Evolutionary conservation across 805 yeast genomes (phyloP).

Genomic region (Priceomyces medius): DNA sequence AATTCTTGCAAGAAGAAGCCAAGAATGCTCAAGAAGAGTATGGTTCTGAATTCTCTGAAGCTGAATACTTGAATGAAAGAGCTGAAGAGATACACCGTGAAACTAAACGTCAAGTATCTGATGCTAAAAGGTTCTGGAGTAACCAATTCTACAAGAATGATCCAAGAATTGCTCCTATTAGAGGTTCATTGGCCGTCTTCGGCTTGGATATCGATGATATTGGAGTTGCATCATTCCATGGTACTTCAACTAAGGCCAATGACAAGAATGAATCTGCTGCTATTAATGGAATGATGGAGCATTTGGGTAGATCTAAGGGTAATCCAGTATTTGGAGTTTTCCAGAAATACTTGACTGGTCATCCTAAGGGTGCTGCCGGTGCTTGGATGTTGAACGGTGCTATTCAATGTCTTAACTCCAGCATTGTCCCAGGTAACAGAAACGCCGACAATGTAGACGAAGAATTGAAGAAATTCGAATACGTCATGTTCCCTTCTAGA

Average conservation of each 20-base stretch:
- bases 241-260: conserved; percentile 97
- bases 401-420: conserved; percentile 85
- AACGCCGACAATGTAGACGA: conserved; percentile 96
- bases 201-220: conserved; percentile 92
- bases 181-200: conserved; percentile 95
- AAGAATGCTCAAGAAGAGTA: conserved; percentile 52
- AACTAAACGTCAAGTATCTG: conserved; percentile 77
- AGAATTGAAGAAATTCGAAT: conserved; percentile 75
- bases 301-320: conserved; percentile 95
- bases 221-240: conserved; percentile 98
- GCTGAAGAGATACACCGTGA: conserved; percentile 84
- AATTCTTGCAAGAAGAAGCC: conserved; percentile 69
- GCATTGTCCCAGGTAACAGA: conserved; percentile 97
- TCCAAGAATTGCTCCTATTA: conserved; percentile 92
- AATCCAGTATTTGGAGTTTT: conserved; percentile 97
- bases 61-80: conserved; percentile 70
- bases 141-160: conserved; percentile 89
- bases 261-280: conserved; percentile 97
- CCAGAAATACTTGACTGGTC: conserved; percentile 99
- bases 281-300: conserved; percentile 87
- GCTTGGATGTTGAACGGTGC: conserved; percentile 99
- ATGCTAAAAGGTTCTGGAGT: conserved; percentile 93
- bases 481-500: conserved; percentile 92
- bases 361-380: conserved; percentile 99
- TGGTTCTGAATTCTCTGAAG: conserved; percentile 45